Conservation (phyloP, 371 early-diverging fungal species). For the Mucor circinelloides region DNA sequence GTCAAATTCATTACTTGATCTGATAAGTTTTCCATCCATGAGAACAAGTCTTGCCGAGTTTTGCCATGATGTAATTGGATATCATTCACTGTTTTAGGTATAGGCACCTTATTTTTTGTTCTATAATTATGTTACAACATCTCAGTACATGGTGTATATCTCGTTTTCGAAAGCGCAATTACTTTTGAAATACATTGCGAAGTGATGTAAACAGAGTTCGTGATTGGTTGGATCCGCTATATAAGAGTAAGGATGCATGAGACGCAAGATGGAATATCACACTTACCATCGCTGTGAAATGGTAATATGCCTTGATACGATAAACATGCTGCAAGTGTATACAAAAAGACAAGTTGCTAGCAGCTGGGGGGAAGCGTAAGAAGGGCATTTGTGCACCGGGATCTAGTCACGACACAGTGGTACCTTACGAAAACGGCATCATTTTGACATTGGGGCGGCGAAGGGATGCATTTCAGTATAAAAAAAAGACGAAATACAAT, state of each 20-base stretch:
- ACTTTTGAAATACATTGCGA: conserved; percentile 17
- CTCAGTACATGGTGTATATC: not conserved
- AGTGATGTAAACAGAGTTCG: conserved; percentile 15
- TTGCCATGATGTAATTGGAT: conserved; percentile 48
- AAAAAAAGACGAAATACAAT: not conserved
- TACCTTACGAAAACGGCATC: not conserved
- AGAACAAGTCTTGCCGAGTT: conserved; percentile 53
- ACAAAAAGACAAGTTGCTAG: not conserved
- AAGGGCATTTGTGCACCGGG: not conserved
- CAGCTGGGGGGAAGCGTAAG: not conserved
- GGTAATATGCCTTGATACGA: not conserved
- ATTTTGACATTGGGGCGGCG: not conserved
- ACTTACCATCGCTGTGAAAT: not conserved
- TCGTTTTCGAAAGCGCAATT: not conserved
- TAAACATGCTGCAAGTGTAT: not conserved
- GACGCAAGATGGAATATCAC: not conserved
- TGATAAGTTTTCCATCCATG: conserved; percentile 61
- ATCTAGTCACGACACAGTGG: not conserved
- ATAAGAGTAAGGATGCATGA: not conserved
- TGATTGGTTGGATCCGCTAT: not conserved
- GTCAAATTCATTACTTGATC: conserved; percentile 44
- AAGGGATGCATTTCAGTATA: not conserved
- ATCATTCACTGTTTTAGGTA: conserved; percentile 41
- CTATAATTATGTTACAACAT: conserved; percentile 6
- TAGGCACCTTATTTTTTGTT: conserved; percentile 32